Evolutionary conservation across 495 filamentous ascomycete species (phyloP), one percentile per base, ranked within the genome.

Genomic region (Terfezia boudieri): DNA sequence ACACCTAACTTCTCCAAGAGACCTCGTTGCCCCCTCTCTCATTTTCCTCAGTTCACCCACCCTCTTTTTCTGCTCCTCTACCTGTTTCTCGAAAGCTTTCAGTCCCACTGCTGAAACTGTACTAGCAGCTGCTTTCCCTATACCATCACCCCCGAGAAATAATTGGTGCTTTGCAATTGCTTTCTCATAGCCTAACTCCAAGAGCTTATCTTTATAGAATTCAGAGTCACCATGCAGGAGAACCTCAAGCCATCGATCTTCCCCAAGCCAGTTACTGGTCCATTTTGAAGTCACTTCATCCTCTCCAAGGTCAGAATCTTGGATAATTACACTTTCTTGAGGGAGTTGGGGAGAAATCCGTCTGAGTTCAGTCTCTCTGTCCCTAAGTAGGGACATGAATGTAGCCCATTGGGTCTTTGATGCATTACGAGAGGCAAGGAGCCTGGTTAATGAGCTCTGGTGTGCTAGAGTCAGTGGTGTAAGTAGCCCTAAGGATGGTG

Each of bases 241-340:
- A 37, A 65, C 64, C 23, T 64, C 59, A 9, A 65, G 62, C 62
- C 62, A 65, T 38, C 57, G 50, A 17, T 58, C 56, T 46, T 65
- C 62, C 26, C 62, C 62, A 37, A 65, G 55, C 62, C 62, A 65
- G 53, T 64, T 65, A 48, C 61, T 64, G 14, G 53, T 60, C 62
- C 62, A 65, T 53, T 65, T 65, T 26, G 46, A 50, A 9, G 53
- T 36, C 11, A 65, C 36, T 22, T 59, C 56, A 26, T 64, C 62
- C 43, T 65, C 62, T 9, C 6, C 35, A 7, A 8, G 23, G 17
- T 35, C 16, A 23, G 51, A 17, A 12, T 8, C 35, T 11, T 64
- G 54, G 9, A 52, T 50, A 36, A 59, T 36, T 35, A 35, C 26
- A 17, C 52, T 56, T 1, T 43, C 38, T 10, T 10, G 38, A 11